Base-by-base conservation (phyloP, 768 basidiomycete genomes). In the Trametes elegans region DNA sequence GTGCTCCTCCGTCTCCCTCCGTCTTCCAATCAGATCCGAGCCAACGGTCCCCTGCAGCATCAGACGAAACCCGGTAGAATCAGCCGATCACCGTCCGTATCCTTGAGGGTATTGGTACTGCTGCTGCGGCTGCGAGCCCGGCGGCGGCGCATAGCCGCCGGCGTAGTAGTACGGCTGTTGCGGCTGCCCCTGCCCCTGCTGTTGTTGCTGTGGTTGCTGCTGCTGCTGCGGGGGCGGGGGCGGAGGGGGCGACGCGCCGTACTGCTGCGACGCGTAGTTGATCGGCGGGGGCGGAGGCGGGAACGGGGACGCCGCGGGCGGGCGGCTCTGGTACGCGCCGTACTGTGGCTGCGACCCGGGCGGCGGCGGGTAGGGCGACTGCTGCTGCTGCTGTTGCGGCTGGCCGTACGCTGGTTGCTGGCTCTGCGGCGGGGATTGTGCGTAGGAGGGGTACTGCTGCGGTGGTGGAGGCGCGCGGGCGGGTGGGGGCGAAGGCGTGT, bases 31-130 rank as follows among this genome's bases (percentile, higher is more conserved):
- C n/a, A n/a, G n/a, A n/a, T n/a, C n/a, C n/a, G n/a, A n/a, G n/a
- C n/a, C n/a, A n/a, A n/a, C n/a, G n/a, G n/a, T n/a, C n/a, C n/a
- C n/a, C n/a, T n/a, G n/a, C n/a, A n/a, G n/a, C n/a, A n/a, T n/a
- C n/a, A n/a, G n/a, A n/a, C n/a, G n/a, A n/a, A n/a, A n/a, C n/a
- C 14, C 28, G n/a, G 9, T 16, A 6, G 13, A 3, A 44, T 8
- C 14, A 10, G 45, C 9, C 21, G 32, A 41, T 50, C 49, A 62
- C 24, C 59, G 45, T 4, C 59, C 56, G 31, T 57, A 60, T 13
- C 56, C 57, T 24, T 60, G 62, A 1, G 54, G 45, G 38, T 60
- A 64, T 34, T 62, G 62, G 34, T 64, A 64, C 50, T 57, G 63
- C 49, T 64, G 62, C 50, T 57, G 63, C 49, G 34, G n/a, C 34